Conservation (phyloP, 768 basidiomycete species). For the Dentipellis sp. region DNA sequence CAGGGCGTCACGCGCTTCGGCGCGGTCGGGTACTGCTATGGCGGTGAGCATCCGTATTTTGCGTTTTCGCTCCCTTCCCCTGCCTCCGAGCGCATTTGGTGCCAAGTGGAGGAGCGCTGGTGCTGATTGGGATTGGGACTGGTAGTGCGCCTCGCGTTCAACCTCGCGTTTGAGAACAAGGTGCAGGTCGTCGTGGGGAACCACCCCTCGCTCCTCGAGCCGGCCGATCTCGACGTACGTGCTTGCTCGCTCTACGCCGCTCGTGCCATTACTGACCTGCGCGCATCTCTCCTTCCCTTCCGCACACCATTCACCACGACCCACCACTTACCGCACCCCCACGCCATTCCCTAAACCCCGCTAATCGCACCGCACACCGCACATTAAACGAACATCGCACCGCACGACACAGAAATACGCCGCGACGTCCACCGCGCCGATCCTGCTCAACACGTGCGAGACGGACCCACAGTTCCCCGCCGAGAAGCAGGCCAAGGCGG, state of each 20-base stretch:
- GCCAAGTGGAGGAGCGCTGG: too few relatives aligned
- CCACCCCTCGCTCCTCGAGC: slow-evolving; percentile 38
- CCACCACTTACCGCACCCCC: too few relatives aligned
- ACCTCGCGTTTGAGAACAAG: slow-evolving; percentile 33
- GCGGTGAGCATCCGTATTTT: slow-evolving; percentile 7
- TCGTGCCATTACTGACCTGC: too few relatives aligned
- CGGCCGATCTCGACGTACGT: slow-evolving; percentile 29
- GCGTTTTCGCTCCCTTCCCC: background rate
- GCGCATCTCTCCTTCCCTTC: too few relatives aligned
- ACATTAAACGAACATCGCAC: too few relatives aligned
- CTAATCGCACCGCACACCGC: too few relatives aligned
- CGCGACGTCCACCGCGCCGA: slow-evolving; percentile 25
- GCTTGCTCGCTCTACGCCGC: too few relatives aligned
- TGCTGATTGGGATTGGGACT: too few relatives aligned
- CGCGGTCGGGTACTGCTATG: slow-evolving; percentile 22
- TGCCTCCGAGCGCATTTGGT: background rate
- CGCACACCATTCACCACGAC: too few relatives aligned
- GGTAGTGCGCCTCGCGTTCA: slow-evolving; percentile 8
- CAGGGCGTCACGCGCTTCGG: slow-evolving; percentile 21
- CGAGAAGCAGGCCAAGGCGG: slow-evolving; percentile 24
- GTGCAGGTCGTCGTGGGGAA: slow-evolving; percentile 30
- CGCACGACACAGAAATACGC: slow-evolving; percentile 23
- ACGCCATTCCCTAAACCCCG: too few relatives aligned
- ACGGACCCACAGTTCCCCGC: slow-evolving; percentile 24
- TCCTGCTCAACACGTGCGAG: slow-evolving; percentile 34